A percentile compares a stretch with the other conserved stretches of the same genome.
Evolutionary conservation across 2,329 filamentous ascomycete genomes (phyloP).

Genomic region (Coniochaeta sp.): DNA sequence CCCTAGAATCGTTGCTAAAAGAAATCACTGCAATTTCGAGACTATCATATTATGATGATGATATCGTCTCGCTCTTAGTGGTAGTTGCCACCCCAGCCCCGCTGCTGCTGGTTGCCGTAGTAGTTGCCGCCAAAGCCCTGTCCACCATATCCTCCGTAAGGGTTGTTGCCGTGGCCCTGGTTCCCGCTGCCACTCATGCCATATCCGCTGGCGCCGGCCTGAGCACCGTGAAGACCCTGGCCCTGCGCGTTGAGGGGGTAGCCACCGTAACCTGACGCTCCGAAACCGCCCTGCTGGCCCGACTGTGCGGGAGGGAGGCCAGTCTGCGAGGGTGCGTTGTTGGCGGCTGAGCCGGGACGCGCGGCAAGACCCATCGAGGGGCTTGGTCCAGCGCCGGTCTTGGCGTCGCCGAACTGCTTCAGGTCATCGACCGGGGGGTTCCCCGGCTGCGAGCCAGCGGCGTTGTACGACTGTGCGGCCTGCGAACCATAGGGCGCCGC

Average conservation of each 20-base stretch:
- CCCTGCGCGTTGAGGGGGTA: slow-evolving; percentile 46
- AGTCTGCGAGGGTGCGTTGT: slow-evolving; percentile 37
- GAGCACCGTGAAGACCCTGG: slow-evolving; percentile 44
- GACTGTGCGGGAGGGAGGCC: slow-evolving; percentile 50
- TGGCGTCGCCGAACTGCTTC: slow-evolving; percentile 52
- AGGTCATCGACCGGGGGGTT: slow-evolving; percentile 43
- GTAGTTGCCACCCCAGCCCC: slow-evolving; percentile 55
- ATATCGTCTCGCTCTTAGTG: slow-evolving; percentile 12
- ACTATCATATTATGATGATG: not conserved
- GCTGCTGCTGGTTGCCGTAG: slow-evolving; percentile 31
- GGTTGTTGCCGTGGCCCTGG: slow-evolving; percentile 44
- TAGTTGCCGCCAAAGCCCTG: slow-evolving; percentile 36
- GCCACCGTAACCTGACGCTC: slow-evolving; percentile 45
- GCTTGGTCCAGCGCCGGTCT: slow-evolving; percentile 46
- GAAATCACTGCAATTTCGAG: not conserved
- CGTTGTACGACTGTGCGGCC: slow-evolving; percentile 45
- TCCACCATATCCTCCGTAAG: slow-evolving; percentile 46
- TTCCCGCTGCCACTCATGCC: slow-evolving; percentile 43
- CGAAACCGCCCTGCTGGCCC: slow-evolving; percentile 34
- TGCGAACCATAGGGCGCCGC: slow-evolving; percentile 48
- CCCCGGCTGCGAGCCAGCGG: slow-evolving; percentile 37
- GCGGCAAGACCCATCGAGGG: slow-evolving; percentile 43
- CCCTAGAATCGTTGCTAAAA: not conserved
- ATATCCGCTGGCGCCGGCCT: slow-evolving; percentile 37
- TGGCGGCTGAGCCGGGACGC: slow-evolving; percentile 53